A percentile compares a stretch with the other conserved stretches of the same genome.
These are phyloP conservation scores for Cadophora sp. DNA, from an alignment of 2,329 filamentous ascomycete genomes.

Conservation along the genomic window DNA sequence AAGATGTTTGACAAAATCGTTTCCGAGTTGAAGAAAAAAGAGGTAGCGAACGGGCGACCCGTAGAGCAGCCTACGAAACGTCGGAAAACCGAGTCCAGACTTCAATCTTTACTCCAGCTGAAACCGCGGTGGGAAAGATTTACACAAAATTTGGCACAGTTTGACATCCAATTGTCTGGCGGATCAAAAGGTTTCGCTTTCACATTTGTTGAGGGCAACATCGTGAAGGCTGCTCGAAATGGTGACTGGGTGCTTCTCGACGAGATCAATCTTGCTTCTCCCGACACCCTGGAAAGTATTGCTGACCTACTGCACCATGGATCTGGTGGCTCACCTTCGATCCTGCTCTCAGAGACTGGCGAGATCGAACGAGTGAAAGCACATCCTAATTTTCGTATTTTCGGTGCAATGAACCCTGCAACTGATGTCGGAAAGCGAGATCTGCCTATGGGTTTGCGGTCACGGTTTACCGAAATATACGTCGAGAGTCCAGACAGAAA, in stretches of 20 bases:
- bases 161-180: constrained; percentile 79
- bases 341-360: constrained; percentile 91
- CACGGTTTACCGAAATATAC: constrained; percentile 94
- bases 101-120: constrained; percentile 65
- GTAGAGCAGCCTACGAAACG: constrained; percentile 73
- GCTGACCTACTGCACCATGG: constrained; percentile 84
- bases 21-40: constrained; percentile 56
- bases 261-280: constrained; percentile 94
- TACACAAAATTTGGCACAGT: constrained; percentile 73
- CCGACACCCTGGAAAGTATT: constrained; percentile 93
- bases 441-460: constrained; percentile 84
- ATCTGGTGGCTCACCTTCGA: constrained; percentile 74
- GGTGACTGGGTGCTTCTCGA: constrained; percentile 97
- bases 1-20: constrained; percentile 83
- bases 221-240: constrained; percentile 94
- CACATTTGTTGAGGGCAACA: constrained; percentile 93
- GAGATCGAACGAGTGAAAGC: constrained; percentile 89
- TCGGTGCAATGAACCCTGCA: constrained; percentile 98
- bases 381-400: constrained; percentile 92
- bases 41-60: constrained; percentile 46
- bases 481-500: constrained; percentile 90
- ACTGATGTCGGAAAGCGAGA: constrained; percentile 98
- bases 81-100: constrained; percentile 68
- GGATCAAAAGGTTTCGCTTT: constrained; percentile 84
- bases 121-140: constrained; percentile 82